Conservation (phyloP, 192 early-diverging fungal genomes). For the Coemansia sp. region DNA sequence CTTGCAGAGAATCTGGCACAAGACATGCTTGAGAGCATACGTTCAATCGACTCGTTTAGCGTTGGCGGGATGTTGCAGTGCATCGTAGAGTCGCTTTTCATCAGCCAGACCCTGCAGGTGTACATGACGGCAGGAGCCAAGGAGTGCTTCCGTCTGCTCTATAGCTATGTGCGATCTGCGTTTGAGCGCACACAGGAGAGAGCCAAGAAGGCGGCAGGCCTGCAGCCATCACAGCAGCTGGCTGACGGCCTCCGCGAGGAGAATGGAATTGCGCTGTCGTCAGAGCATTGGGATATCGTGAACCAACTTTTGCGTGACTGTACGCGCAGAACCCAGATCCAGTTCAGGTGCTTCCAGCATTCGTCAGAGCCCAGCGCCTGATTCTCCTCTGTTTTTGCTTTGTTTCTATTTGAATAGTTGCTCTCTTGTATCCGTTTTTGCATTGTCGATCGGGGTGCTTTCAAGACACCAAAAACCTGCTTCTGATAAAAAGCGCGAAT, state of each 20-base stretch:
- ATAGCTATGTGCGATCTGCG: slow-evolving; percentile 68
- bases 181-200: slow-evolving; percentile 54
- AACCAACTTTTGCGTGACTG: slow-evolving; percentile 57
- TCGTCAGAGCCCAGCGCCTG: neutral
- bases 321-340: slow-evolving; percentile 62
- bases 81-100: slow-evolving; percentile 88
- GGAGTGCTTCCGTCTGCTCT: slow-evolving; percentile 72
- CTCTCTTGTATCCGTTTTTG: neutral
- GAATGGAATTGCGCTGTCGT: slow-evolving; percentile 27
- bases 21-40: slow-evolving; percentile 77
- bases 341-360: slow-evolving; percentile 66
- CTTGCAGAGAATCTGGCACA: slow-evolving; percentile 72
- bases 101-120: slow-evolving; percentile 76
- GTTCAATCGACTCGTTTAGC: slow-evolving; percentile 80
- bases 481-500: neutral
- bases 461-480: neutral
- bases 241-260: slow-evolving; percentile 24
- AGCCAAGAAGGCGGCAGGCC: slow-evolving; percentile 33
- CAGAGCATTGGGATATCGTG: slow-evolving; percentile 52
- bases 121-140: slow-evolving; percentile 70
- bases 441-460: neutral
- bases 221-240: slow-evolving; percentile 29
- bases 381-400: neutral
- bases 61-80: slow-evolving; percentile 92
- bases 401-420: neutral